Percentiles rank a stretch among this genome's conserved stretches.
Evolutionary conservation across 768 basidiomycete genomes (phyloP).

Genomic region (Agrocybe chaxingu): DNA sequence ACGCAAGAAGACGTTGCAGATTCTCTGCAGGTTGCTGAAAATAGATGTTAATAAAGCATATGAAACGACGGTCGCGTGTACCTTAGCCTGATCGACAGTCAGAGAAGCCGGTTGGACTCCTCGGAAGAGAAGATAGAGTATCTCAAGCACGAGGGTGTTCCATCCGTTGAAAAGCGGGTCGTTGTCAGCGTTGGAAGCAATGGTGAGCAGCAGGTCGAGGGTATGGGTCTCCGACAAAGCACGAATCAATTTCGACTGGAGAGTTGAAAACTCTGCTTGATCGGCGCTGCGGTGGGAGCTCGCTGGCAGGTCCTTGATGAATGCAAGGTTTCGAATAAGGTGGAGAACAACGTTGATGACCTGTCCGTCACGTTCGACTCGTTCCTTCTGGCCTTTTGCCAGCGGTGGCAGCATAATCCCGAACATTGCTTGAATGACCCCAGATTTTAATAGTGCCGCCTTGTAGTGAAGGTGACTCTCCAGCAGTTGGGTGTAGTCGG

Average conservation of each 20-base stretch:
- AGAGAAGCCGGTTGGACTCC: conserved; percentile 65
- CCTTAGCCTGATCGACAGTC: conserved; percentile 62
- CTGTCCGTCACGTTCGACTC: conserved; percentile 78
- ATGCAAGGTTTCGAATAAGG: conserved; percentile 89
- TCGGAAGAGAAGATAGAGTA: conserved; percentile 86
- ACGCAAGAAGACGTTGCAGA: conserved; percentile 72
- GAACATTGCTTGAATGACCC: conserved; percentile 69
- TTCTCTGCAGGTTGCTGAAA: conserved; percentile 63
- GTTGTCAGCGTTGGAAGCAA: conserved; percentile 72
- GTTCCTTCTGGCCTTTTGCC: conserved; percentile 63
- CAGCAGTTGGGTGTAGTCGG: conserved; percentile 86
- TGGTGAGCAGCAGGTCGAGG: conserved; percentile 77
- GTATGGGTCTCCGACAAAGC: conserved; percentile 69
- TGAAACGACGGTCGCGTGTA: conserved; percentile 20
- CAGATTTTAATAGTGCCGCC: conserved; percentile 65
- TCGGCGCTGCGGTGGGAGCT: conserved; percentile 73
- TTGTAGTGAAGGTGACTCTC: conserved; percentile 89
- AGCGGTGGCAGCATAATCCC: conserved; percentile 77
- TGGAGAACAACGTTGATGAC: conserved; percentile 87
- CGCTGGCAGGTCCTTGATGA: conserved; percentile 82
- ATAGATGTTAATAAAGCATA: conserved; percentile 4
- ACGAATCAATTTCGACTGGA: conserved; percentile 77
- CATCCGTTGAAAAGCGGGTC: conserved; percentile 81
- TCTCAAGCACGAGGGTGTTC: conserved; percentile 91
- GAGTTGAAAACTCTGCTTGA: conserved; percentile 69